Evolutionary conservation across 176 grass and related monocot species (phyloP), one percentile per base, ranked within the genome.

Genomic region (Juncus inflexus): DNA sequence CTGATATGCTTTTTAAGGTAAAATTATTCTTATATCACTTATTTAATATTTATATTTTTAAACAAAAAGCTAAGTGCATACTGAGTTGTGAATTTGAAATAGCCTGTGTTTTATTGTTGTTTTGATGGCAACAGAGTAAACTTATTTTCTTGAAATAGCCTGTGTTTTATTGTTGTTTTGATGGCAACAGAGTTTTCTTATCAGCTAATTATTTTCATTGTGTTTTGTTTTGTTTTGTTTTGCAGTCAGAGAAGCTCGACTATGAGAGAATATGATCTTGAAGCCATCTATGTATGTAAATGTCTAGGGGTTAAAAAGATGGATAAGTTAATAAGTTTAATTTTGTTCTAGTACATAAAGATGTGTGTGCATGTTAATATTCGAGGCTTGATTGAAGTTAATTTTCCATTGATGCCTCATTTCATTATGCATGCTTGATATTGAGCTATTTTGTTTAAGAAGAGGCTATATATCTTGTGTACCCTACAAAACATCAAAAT

Each of bases 1-100:
- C 91, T 16, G 77, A 90, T 75, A 96, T 96, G 91, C 87, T 90
- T 71, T 87, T 96, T 71, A 96, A 96, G 91, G 91, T 90, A 81
- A 28, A 28, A 28, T 28, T 28, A 28, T 28, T 28, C 1, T 28
- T 28, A 28, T 28, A 7, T 53, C 13, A 47, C 42, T 8, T 42
- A 13, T 3, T 37, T 10, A 8, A 28, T n/a, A 4, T 38, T 59
- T 59, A 10, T 36, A 13, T 5, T 58, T 43, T 12, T 12, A 39
- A 63, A 14, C 53, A 52, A 28, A 28, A 28, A 28, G 19, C 19
- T 28, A 28, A 28, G 19, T 28, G 19, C 19, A 1, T 28, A 28
- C 19, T 28, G 19, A 28, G 51, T 12, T 63, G 9, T 76, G 47
- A 52, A 39, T 38, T 52, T 68, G 51, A 9, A 15, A 45, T 47